These are phyloP conservation scores for Ophiostoma angusticollis DNA, from an alignment of 2,329 filamentous ascomycete genomes.

Conservation along the genomic window DNA sequence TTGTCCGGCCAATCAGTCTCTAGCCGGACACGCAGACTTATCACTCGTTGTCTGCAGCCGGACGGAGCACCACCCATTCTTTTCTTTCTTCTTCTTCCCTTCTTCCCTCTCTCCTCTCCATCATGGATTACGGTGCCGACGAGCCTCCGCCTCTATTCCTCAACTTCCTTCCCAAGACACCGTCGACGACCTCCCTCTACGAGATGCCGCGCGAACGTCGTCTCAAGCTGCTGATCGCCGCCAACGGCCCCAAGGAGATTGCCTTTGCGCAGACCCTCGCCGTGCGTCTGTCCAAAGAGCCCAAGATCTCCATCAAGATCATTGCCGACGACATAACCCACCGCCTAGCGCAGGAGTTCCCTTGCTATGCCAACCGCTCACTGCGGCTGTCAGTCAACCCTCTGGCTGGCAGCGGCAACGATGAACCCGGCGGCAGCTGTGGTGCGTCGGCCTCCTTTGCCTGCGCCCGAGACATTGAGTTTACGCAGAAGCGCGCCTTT, in stretches of 20 bases:
- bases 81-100: no score
- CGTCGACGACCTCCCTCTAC: slow-evolving; percentile 13
- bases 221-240: slow-evolving; percentile 49
- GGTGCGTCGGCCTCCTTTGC: background rate
- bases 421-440: background rate
- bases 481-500: slow-evolving; percentile 39
- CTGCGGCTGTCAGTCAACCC: no score
- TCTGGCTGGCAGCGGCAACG: slow-evolving; percentile 13
- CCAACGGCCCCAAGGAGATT: slow-evolving; percentile 51
- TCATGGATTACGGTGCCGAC: slow-evolving; percentile 11
- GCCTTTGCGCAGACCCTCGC: slow-evolving; percentile 54
- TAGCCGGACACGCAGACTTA: no score
- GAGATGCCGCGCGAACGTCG: slow-evolving; percentile 22
- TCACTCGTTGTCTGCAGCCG: no score
- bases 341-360: slow-evolving; percentile 49
- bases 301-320: slow-evolving; percentile 47
- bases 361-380: slow-evolving; percentile 43
- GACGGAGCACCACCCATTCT: no score
- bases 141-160: slow-evolving; percentile 13
- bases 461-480: slow-evolving; percentile 33
- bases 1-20: no score
- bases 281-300: slow-evolving; percentile 52
- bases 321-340: slow-evolving; percentile 54
- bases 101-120: background rate
- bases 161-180: slow-evolving; percentile 13